Evolutionary conservation across 148 eudicot genomes (phyloP).

Genomic region (Vaccinium corymbosum): DNA sequence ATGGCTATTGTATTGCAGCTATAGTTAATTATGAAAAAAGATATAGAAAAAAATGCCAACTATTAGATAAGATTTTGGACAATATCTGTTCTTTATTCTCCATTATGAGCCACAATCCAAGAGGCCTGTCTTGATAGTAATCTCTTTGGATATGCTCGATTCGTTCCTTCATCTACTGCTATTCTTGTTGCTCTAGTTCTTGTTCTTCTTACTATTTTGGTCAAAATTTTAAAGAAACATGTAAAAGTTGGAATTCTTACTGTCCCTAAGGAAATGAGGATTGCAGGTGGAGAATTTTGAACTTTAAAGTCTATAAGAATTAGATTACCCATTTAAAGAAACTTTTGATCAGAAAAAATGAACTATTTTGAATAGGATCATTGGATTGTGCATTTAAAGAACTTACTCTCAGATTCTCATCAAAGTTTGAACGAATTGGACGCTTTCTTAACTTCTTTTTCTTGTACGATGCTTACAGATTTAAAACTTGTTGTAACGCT

Average conservation of each 20-base stretch:
- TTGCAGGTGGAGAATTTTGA: neutral
- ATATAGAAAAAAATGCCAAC: too few species aligned
- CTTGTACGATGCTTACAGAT: neutral
- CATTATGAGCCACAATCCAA: neutral
- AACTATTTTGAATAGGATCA: too few species aligned
- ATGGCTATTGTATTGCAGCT: neutral
- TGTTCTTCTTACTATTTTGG: too few species aligned
- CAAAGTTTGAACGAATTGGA: too few species aligned
- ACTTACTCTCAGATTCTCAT: too few species aligned
- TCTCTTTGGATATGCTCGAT: slow-evolving; percentile 1
- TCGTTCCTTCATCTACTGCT: neutral
- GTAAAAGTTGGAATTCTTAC: neutral
- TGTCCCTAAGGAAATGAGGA: neutral
- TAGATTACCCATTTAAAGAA: neutral
- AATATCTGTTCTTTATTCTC: neutral
- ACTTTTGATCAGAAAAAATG: neutral
- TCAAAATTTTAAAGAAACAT: neutral
- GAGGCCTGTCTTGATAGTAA: slow-evolving; percentile 17
- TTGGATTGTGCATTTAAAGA: too few species aligned
- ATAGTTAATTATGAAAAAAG: too few species aligned
- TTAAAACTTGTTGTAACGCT: neutral
- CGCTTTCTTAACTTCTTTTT: neutral
- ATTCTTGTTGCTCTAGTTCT: neutral
- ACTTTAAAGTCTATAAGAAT: neutral
- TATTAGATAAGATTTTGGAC: too few species aligned